Evolutionary conservation across 805 yeast species (phyloP), one percentile per base, ranked within the genome.

Genomic region (Phaffomyces antillensis): DNA sequence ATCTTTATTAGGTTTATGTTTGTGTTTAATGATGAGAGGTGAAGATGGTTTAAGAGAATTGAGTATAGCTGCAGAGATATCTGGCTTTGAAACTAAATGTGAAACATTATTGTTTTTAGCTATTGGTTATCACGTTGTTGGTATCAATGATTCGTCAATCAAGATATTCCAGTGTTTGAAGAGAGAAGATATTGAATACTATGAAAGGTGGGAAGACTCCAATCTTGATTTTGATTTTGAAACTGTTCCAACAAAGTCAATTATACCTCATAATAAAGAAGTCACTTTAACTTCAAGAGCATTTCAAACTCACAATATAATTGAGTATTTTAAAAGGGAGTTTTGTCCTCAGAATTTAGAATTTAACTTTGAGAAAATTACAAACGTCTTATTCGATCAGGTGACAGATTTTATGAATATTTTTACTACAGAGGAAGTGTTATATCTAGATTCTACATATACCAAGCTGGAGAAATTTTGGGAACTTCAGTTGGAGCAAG

Each of bases 21-120:
- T 44, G 8, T 40, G 41, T 20, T 30, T 44, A 10, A 3, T 25
- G 5, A 30, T 24, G 5, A 37, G 25, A 7, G 18, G 10, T 12
- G 30, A 38, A 24, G 39, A 36, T 20, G 48, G 43, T 8, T 20
- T 45, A 7, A 39, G 48, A 15, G 48, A 45, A 23, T 16, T 42
- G 31, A 39, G 36, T 12, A 20, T 45, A 15, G 38, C 41, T 4
- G 35, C 42, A n/a, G 46, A 42, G 18, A 18, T 32, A 13, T 30
- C 39, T 3, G 23, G 24, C 18, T 16, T 17, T 10, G 23, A 20
- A 5, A 9, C 30, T 12, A 20, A 35, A 23, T 31, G 33, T 35
- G 17, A 34, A 15, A 17, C 30, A n/a, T 30, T 39, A 26, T 39
- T 38, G 12, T 39, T 39, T 18, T 36, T 43, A 17, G 38, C 30